Conservation (phyloP, 2,329 filamentous ascomycete genomes). For the Neonectria sp. region DNA sequence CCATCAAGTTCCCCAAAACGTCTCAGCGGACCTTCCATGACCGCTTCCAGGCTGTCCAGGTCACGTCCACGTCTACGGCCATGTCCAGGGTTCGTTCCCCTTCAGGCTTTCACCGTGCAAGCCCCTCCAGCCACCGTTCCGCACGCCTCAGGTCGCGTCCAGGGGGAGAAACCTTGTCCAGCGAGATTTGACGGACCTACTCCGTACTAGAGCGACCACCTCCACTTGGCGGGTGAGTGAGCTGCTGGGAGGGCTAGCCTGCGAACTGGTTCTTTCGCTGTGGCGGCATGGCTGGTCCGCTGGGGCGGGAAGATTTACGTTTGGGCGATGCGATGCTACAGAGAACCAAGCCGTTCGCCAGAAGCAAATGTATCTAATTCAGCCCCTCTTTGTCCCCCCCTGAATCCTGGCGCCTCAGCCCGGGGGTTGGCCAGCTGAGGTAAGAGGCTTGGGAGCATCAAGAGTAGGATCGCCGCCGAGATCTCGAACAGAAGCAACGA, state of each 20-base stretch:
- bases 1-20: neutral
- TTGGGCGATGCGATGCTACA: neutral
- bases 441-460: neutral
- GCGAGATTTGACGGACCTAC: slow-evolving; percentile 9
- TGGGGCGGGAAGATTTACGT: slow-evolving; percentile 1
- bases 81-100: neutral
- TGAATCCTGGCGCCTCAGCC: slow-evolving; percentile 7
- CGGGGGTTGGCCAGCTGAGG: slow-evolving; percentile 18
- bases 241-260: slow-evolving; percentile 1
- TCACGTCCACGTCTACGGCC: too few species aligned
- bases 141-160: slow-evolving; percentile 27
- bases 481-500: slow-evolving; percentile 23
- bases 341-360: slow-evolving; percentile 2
- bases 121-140: slow-evolving; percentile 25
- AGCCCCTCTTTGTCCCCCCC: slow-evolving; percentile 6
- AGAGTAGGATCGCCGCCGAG: slow-evolving; percentile 18
- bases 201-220: neutral
- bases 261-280: neutral
- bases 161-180: slow-evolving; percentile 4
- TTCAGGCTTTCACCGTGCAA: slow-evolving; percentile 9
- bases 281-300: slow-evolving; percentile 2
- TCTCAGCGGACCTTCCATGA: slow-evolving; percentile 6
- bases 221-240: slow-evolving; percentile 2
- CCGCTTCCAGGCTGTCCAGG: slow-evolving; percentile 7
- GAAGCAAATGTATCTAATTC: slow-evolving; percentile 15